These are phyloP conservation scores for Ustilago tritici DNA, from an alignment of 1,284 basidiomycete genomes.

Conservation along the genomic window DNA sequence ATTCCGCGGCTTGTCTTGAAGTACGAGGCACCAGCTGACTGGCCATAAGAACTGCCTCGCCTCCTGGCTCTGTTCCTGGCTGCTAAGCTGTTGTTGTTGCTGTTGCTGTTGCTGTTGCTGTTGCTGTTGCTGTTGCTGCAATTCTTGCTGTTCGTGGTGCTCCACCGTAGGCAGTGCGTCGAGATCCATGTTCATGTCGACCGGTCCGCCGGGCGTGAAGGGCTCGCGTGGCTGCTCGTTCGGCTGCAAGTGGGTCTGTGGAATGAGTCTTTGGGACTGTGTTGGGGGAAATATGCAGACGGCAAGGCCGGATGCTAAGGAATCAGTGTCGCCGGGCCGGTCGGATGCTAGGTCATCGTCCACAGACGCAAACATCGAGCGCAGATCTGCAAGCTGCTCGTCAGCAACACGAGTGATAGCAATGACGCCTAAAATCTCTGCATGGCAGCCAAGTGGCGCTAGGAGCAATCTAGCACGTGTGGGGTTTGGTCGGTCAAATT, in stretches of 20 bases:
- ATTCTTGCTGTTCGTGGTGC: not conserved
- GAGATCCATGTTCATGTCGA: slow-evolving; percentile 5
- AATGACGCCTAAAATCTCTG: slow-evolving; percentile 13
- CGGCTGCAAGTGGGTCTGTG: not conserved
- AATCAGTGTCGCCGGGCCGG: not conserved
- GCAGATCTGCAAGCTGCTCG: slow-evolving; percentile 23
- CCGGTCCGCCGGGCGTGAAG: not conserved
- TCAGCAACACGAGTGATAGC: slow-evolving; percentile 8
- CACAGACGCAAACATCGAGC: slow-evolving; percentile 6
- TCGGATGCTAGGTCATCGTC: not conserved
- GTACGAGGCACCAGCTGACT: slow-evolving; percentile 31
- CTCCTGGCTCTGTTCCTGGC: not conserved
- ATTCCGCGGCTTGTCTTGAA: not conserved
- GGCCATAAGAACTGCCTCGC: slow-evolving; percentile 28
- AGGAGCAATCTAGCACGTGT: slow-evolving; percentile 14
- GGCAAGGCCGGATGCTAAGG: slow-evolving; percentile 30
- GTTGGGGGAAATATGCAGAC: slow-evolving; percentile 14
- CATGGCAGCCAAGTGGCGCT: slow-evolving; percentile 19
- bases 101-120: not conserved
- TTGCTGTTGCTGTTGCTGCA: not conserved
- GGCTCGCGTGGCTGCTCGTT: not conserved
- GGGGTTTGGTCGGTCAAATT: not conserved
- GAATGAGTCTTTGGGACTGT: not conserved
- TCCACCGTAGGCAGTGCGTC: not conserved
- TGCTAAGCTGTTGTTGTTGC: not conserved